A percentile compares a stretch with the other conserved stretches of the same genome.
Evolutionary conservation across 768 basidiomycete species (phyloP).

Genomic region (Phaffia australis): DNA sequence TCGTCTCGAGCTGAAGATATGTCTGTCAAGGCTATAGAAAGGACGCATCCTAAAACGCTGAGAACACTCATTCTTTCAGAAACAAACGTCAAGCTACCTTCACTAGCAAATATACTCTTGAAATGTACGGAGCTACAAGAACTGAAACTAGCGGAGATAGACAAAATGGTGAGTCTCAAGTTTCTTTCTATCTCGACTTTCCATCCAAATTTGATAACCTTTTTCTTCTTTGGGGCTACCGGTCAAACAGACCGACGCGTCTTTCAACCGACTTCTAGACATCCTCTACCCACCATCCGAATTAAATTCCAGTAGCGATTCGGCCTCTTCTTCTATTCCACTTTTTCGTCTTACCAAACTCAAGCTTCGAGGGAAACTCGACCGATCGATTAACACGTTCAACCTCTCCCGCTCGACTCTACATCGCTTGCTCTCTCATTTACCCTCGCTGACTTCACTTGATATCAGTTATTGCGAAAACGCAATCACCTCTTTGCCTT

Average conservation of each 20-base stretch:
- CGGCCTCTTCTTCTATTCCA: neutral
- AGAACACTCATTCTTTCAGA: neutral
- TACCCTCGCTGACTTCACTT: neutral
- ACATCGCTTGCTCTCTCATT: neutral
- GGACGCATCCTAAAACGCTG: neutral
- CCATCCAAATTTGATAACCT: neutral
- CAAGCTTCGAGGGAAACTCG: slow-evolving; percentile 9
- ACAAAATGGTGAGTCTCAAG: neutral
- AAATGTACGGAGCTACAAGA: neutral
- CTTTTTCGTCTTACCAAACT: neutral
- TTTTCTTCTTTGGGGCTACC: no score
- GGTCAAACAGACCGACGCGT: neutral
- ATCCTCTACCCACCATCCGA: neutral
- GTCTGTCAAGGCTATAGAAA: neutral
- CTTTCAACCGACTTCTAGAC: neutral
- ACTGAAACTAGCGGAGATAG: slow-evolving; percentile 3
- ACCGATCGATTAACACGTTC: no score
- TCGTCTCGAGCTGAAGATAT: neutral
- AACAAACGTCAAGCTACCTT: neutral
- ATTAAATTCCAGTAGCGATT: neutral
- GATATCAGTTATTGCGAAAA: no score
- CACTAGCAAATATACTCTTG: neutral
- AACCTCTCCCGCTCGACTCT: neutral
- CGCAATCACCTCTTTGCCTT: no score
- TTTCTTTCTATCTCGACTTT: neutral